Evolutionary conservation across 495 filamentous ascomycete species (phyloP).

Genomic region (Aspergillus incahuasiensis): DNA sequence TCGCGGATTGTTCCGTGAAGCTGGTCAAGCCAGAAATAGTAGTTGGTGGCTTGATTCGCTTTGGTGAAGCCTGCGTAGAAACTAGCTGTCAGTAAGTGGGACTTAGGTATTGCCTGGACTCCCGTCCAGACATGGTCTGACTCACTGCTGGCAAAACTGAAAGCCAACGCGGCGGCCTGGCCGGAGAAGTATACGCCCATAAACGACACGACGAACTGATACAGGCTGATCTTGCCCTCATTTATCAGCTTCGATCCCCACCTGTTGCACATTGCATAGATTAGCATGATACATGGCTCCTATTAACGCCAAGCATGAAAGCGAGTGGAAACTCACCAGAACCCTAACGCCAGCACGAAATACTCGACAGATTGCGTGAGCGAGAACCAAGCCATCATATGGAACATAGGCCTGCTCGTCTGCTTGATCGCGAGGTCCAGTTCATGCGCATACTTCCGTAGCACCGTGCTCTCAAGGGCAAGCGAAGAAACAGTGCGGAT

Average conservation of each 20-base stretch:
- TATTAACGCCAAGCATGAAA: too few relatives aligned
- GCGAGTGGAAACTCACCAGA: constrained; percentile 53
- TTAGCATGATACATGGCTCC: too few relatives aligned
- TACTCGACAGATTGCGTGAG: constrained; percentile 36
- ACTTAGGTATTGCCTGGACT: too few relatives aligned
- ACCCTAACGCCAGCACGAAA: constrained; percentile 47
- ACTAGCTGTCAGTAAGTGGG: neutral
- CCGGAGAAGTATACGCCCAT: constrained; percentile 51
- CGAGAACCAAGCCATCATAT: constrained; percentile 35
- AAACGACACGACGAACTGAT: constrained; percentile 50
- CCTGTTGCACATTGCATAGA: too few relatives aligned
- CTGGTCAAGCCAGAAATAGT: constrained; percentile 45
- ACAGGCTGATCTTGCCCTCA: constrained; percentile 37
- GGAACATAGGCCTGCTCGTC: constrained; percentile 42
- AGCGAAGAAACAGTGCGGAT: constrained; percentile 89
- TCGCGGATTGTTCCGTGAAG: constrained; percentile 70
- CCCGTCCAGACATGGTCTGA: too few relatives aligned
- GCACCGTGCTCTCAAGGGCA: constrained; percentile 76
- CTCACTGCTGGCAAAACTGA: constrained; percentile 27
- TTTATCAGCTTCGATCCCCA: constrained; percentile 28
- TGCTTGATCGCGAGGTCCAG: constrained; percentile 27
- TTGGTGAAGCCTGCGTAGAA: neutral
- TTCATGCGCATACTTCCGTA: constrained; percentile 55
- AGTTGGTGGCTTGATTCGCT: neutral
- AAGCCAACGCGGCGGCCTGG: constrained; percentile 44